phyloP scores from a whole-genome alignment of 257 asterid species.

The Prunella vulgaris region DNA sequence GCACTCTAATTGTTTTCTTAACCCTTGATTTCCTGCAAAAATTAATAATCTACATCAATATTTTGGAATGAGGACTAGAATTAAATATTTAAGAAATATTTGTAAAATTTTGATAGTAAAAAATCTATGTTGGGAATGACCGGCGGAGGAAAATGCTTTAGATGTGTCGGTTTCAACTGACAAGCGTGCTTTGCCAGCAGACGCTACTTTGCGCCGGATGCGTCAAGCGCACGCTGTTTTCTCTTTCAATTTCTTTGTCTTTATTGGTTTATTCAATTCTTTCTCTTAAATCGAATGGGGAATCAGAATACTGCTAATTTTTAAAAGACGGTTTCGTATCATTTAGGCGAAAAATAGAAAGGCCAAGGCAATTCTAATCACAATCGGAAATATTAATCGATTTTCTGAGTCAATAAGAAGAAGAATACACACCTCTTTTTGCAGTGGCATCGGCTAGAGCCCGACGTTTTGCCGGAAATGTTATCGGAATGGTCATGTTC shows the following conservation, averaged over 20 bases:
- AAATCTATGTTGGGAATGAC: background rate
- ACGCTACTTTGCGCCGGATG: slow-evolving; percentile 25
- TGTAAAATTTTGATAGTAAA: background rate
- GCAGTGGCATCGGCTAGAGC: slow-evolving; percentile 65
- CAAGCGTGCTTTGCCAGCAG: slow-evolving; percentile 16
- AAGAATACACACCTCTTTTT: slow-evolving; percentile 48
- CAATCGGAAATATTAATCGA: background rate
- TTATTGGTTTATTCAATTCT: background rate
- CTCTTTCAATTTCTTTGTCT: background rate
- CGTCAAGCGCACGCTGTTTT: background rate
- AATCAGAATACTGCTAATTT: too few species aligned
- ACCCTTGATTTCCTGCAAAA: slow-evolving; percentile 52
- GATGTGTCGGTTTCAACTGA: slow-evolving; percentile 10
- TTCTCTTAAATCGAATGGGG: too few species aligned
- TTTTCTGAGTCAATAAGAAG: background rate
- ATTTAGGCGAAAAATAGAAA: background rate
- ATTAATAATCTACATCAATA: background rate
- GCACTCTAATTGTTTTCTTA: slow-evolving; percentile 52
- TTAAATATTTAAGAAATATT: too few species aligned
- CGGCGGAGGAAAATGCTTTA: background rate
- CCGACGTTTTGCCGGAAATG: slow-evolving; percentile 50
- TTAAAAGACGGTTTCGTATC: too few species aligned
- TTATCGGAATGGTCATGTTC: slow-evolving; percentile 55
- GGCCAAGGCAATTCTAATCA: background rate
- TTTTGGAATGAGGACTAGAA: background rate